Base-by-base conservation (phyloP, 768 basidiomycete genomes). In the Pleurotus citrinopileatus region DNA sequence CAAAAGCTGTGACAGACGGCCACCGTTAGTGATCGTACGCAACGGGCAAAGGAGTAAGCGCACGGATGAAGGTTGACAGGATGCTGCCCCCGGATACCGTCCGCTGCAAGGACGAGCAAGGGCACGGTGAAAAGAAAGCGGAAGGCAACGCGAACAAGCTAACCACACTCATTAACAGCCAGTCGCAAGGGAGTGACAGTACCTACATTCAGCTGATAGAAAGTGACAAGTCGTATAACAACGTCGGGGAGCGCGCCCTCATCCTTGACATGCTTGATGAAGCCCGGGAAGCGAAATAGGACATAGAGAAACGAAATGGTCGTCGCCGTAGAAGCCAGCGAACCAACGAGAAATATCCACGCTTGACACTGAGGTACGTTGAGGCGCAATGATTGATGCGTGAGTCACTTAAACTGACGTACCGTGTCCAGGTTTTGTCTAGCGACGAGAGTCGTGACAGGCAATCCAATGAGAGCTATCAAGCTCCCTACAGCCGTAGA, bases 181-280 rank as follows among this genome's bases (percentile, higher is more conserved):
- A 45, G 45, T 12, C 9, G 15, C n/a, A 10, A 17, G 17, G 43
- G 23, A 47, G 12, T 22, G 13, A 43, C 28, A 61, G 43, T 3
- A 62, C 89, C 56, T 56, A 91, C 91, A 63, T 93, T 93, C 10
- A 92, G 72, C 54, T 88, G 79, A 64, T 86, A 89, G 63, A 91
- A 93, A 3, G 82, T 89, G 22, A 82, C 71, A 2, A 93, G 75
- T 42, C 90, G 75, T 13, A 89, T 77, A 45, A 93, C 85, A 5
- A 93, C 85, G 28, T 80, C 80, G 5, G 88, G 86, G 38, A 83
- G 81, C 0, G 87, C 91, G 12, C 91, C 87, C 57, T 86, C 89
- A 3, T 73, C 72, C 64, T 85, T 88, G 56, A 93, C 86, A 51
- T 81, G 76, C 19, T 73, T 74, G 47, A 93, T 79, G 68, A 93